These are phyloP conservation scores for Spirogloea muscicola DNA, from an alignment of 139 green algal species.

Conservation along the genomic window DNA sequence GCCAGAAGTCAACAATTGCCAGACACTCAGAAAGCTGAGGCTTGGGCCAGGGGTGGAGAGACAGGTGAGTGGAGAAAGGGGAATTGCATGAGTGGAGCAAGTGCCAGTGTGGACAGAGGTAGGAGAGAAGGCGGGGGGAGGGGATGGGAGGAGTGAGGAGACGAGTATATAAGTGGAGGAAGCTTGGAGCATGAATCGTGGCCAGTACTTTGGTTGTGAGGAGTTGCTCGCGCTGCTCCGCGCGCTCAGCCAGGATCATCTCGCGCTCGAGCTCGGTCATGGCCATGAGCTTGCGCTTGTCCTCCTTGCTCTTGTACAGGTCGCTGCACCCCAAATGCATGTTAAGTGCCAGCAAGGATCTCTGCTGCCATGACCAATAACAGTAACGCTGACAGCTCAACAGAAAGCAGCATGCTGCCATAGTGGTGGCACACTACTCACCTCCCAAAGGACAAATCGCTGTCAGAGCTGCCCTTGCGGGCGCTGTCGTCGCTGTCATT, in stretches of 20 bases:
- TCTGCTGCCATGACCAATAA: too few relatives aligned
- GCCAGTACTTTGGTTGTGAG: slow-evolving; percentile 10
- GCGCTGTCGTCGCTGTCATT: background rate
- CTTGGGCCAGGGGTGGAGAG: background rate
- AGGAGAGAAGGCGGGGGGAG: background rate
- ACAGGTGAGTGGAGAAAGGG: background rate
- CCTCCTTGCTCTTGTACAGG: slow-evolving; percentile 62
- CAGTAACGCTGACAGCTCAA: too few relatives aligned
- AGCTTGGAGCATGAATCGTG: slow-evolving; percentile 2
- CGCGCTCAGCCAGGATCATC: slow-evolving; percentile 57
- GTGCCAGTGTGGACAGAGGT: too few relatives aligned
- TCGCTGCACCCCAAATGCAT: slow-evolving; percentile 49
- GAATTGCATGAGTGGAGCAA: too few relatives aligned
- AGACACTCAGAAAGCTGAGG: too few relatives aligned
- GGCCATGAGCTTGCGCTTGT: slow-evolving; percentile 49
- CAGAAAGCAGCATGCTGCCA: too few relatives aligned
- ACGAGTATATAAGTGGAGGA: background rate
- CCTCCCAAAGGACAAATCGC: slow-evolving; percentile 42
- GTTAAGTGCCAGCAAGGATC: too few relatives aligned
- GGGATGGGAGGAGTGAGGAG: background rate
- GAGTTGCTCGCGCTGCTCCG: slow-evolving; percentile 36
- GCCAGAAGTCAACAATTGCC: background rate
- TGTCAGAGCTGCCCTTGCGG: slow-evolving; percentile 8
- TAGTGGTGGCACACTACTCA: too few relatives aligned
- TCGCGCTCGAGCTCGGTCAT: slow-evolving; percentile 72